Conservation (phyloP, 2,329 filamentous ascomycete species). For the Huntiella omanensis region DNA sequence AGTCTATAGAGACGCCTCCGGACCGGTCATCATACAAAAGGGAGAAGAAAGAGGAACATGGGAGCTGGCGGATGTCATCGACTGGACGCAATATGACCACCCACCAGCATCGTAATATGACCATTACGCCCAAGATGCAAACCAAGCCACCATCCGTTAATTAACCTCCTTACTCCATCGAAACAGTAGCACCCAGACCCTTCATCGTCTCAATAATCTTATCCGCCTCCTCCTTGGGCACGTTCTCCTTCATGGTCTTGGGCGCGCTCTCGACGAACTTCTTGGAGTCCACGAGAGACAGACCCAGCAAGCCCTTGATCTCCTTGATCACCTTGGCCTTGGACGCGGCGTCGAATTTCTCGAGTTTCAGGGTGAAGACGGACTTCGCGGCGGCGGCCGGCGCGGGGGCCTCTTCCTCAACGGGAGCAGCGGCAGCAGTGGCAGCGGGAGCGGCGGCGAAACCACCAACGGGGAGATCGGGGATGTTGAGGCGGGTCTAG, state of each 20-base stretch:
- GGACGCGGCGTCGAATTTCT: constrained; percentile 66
- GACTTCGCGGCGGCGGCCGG: constrained; percentile 88
- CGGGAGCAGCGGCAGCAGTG: constrained; percentile 38
- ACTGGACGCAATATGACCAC: too few relatives aligned
- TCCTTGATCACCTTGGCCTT: constrained; percentile 99
- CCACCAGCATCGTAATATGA: too few relatives aligned
- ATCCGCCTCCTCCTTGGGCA: constrained; percentile 96
- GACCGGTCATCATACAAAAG: background rate
- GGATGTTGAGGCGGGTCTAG: constrained; percentile 56
- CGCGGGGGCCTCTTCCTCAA: constrained; percentile 60
- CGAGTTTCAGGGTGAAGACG: constrained; percentile 88
- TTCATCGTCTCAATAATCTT: constrained; percentile 95
- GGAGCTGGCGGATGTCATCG: background rate
- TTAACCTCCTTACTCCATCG: constrained; percentile 54
- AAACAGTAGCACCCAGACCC: constrained; percentile 71
- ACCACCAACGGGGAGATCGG: constrained; percentile 85
- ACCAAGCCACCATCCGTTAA: constrained; percentile 1
- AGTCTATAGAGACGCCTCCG: constrained; percentile 1
- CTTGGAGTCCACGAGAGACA: constrained; percentile 97
- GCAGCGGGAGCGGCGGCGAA: constrained; percentile 55
- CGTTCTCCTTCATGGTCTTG: constrained; percentile 97
- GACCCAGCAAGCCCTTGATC: constrained; percentile 84
- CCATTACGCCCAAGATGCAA: too few relatives aligned
- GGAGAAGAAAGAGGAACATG: background rate
- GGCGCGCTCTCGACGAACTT: constrained; percentile 98